Base-by-base conservation (phyloP, 2,329 filamentous ascomycete genomes). In the Alternaria brassicicola region DNA sequence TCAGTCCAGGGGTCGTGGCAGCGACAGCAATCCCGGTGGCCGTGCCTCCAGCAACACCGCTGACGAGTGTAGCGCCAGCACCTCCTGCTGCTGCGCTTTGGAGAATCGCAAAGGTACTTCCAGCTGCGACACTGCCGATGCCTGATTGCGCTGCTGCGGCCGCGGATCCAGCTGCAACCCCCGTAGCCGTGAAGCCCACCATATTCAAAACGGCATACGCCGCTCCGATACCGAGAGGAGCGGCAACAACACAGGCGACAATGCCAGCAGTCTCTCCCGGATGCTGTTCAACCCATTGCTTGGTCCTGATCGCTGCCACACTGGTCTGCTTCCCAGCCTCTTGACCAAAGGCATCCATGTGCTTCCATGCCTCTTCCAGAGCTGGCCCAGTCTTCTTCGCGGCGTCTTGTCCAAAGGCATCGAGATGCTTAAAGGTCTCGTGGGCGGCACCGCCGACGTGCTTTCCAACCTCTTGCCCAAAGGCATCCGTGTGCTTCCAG, bases 81-180 rank as follows among this genome's bases (percentile, higher is more conserved):
- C 67, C 67, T 2, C 64, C 67, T n/a, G 58, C 57, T 23, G 47
- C 63, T 17, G 68, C 67, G 45, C 67, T 68, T 38, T 68, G 65
- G 6, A 69, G 51, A 21, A 64, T 31, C 0, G 66, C 60, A 46
- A 70, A 70, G 0, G 51, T 19, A 25, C 65, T 65, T 6, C 57
- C 56, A 35, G 63, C 57, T 19, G 52, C 59, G 8, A 69, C 61
- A n/a, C 49, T 54, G 2, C 64, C 67, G 7, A 65, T 59, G 2
- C 46, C 33, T 13, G 67, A 39, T 25, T 71, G 66, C 13, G 23
- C 36, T 4, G 21, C 41, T 6, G 65, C 64, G 21, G 68, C 67
- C 19, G 28, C 13, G n/a, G 63, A 64, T 4, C 60, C 61, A 26
- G 55, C 63, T 23, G 47, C 51, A 9, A 65, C 41, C 1, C 67